Evolutionary conservation across 768 basidiomycete genomes (phyloP), one percentile per base, ranked within the genome.

Genomic region (Amanita subjunquillea): DNA sequence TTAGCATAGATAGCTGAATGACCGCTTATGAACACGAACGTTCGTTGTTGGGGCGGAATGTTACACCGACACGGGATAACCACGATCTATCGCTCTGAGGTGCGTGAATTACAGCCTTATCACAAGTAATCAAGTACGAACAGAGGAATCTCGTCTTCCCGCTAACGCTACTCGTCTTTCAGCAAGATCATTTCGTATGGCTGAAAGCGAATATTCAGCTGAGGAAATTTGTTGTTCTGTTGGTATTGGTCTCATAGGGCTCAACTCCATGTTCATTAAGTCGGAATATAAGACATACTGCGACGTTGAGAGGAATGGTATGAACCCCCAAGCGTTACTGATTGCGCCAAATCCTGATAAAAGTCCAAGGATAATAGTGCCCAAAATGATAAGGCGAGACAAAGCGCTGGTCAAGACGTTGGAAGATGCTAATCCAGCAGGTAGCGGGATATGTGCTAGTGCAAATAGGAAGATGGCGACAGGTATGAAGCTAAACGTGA

Each of bases 291-390:
- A 37, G 36, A 23, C 64, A 41, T 61, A 68, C 63, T 57, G 56
- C 2, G 54, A 25, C 12, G 65, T 58, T 5, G 68, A 69, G 15
- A 71, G 57, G 36, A 69, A 62, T 0, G 80, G 80, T 10, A 84
- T 62, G 59, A 74, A 80, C 4, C 65, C 67, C 85, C 86, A 87
- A 0, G 80, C 76, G 43, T 77, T 82, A 56, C 75, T 80, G 45
- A 86, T 72, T 3, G 87, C 83, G 56, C 88, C 88, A 55, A 88
- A 85, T 0, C 90, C 90, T 0, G 89, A 88, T 4, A 92, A 71
- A 2, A 82, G 62, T 4, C 90, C 90, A n/a, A 92, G 80, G 52
- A 90, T 77, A 29, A 83, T 72, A 0, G 84, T 90, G 2, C 90
- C 90, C 20, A 91, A 66, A 17, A 90, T 84, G 17, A 85, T 78